Conservation (phyloP, 225 moss, liverwort and hornwort genomes). For the Pseudoscleropodium purum region DNA sequence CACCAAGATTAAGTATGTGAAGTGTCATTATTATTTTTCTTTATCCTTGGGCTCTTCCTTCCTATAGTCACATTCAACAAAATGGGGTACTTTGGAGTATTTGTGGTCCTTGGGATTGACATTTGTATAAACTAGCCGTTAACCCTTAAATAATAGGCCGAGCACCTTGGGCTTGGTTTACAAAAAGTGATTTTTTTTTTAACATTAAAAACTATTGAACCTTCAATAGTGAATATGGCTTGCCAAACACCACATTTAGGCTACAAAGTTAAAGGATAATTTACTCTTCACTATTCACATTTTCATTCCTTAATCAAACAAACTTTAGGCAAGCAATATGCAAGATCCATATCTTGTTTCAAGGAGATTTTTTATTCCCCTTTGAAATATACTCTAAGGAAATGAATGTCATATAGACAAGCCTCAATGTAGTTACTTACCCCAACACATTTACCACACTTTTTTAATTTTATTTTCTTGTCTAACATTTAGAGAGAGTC, state of each 20-base stretch:
- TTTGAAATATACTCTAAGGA: rapidly evolving
- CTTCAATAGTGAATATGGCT: background rate
- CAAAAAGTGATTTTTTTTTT: background rate
- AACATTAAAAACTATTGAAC: background rate
- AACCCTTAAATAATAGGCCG: rapidly evolving
- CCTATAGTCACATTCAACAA: background rate
- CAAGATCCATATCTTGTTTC: background rate
- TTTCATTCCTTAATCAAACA: background rate
- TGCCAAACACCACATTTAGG: background rate
- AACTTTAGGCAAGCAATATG: background rate
- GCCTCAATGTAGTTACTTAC: background rate
- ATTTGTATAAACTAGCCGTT: background rate
- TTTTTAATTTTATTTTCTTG: background rate
- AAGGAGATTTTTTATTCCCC: background rate
- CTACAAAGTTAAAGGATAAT: background rate
- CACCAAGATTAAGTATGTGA: no score
- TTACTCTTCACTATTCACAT: background rate
- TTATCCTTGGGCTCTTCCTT: no score
- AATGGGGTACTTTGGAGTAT: background rate
- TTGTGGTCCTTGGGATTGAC: background rate
- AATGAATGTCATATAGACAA: rapidly evolving
- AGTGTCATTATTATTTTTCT: no score
- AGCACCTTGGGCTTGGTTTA: rapidly evolving
- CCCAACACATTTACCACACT: rapidly evolving
- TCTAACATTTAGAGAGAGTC: rapidly evolving